Percentiles rank a stretch among this genome's conserved stretches.
Conservation (phyloP, 2,329 filamentous ascomycete genomes). For the Cladophialophora immunda region DNA sequence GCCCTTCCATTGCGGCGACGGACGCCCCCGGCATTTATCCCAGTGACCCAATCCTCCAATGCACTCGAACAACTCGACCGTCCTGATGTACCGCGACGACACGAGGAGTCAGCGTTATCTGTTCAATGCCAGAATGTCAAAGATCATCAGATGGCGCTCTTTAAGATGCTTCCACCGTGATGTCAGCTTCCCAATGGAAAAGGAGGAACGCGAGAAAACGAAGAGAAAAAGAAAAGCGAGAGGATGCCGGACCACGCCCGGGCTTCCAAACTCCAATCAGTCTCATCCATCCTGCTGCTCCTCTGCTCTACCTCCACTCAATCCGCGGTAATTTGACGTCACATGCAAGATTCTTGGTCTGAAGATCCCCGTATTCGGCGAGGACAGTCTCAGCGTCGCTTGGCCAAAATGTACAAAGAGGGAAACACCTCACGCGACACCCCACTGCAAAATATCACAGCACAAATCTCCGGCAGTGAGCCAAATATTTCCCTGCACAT, state of each 20-base stretch:
- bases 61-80: not conserved
- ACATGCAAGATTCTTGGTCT: slow-evolving; percentile 3
- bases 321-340: not conserved
- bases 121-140: not conserved
- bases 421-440: slow-evolving; percentile 3
- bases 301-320: not conserved
- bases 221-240: not conserved
- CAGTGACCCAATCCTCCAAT: not conserved
- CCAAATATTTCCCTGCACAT: not conserved
- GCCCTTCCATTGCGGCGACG: not conserved
- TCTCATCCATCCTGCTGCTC: not conserved
- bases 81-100: not conserved
- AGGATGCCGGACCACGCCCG: not conserved
- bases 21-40: not conserved
- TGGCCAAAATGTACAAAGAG: slow-evolving; percentile 1
- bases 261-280: slow-evolving; percentile 1
- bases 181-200: not conserved
- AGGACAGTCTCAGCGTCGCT: not conserved
- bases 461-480: not conserved
- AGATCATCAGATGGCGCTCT: not conserved
- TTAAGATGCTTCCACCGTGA: not conserved
- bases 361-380: not conserved
- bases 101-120: not conserved
- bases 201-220: not conserved
- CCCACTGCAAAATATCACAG: not conserved